A percentile compares a stretch with the other conserved stretches of the same genome.
Conservation (phyloP, 2,329 filamentous ascomycete species). For the Ophiocordyceps unilateralis region DNA sequence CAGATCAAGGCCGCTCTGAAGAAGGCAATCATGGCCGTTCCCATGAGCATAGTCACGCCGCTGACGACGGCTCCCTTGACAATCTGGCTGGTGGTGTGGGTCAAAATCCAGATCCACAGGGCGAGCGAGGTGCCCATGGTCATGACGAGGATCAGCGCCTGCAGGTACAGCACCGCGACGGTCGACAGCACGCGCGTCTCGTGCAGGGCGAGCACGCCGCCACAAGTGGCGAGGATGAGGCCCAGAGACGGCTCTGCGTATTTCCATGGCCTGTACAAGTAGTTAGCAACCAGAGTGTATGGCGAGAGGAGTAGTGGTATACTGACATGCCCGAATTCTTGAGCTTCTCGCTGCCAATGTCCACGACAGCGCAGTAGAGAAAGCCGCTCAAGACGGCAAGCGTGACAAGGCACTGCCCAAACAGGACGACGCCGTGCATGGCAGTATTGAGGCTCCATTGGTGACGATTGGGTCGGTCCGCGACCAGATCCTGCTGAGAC, state of each 20-base stretch:
- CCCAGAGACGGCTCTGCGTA: constrained; percentile 7
- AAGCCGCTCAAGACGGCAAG: not conserved
- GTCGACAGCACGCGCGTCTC: constrained; percentile 11
- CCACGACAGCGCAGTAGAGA: not conserved
- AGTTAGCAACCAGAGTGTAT: not conserved
- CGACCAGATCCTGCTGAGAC: constrained; percentile 1
- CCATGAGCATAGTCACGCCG: constrained; percentile 11
- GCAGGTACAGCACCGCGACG: constrained; percentile 9
- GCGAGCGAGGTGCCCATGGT: constrained; percentile 6
- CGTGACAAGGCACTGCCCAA: not conserved
- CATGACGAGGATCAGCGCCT: constrained; percentile 9
- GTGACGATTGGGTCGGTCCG: not conserved
- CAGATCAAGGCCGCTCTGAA: constrained; percentile 11
- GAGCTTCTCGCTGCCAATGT: not conserved
- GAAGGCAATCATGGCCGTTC: constrained; percentile 11
- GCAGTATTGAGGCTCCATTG: not conserved
- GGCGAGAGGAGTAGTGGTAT: no score
- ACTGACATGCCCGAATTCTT: not conserved
- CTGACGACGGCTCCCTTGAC: constrained; percentile 11
- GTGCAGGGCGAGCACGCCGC: constrained; percentile 8
- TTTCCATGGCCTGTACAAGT: constrained; percentile 10
- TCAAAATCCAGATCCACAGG: constrained; percentile 9
- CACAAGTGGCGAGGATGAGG: constrained; percentile 7
- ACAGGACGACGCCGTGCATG: not conserved
- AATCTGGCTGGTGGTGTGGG: constrained; percentile 5